A percentile compares a stretch with the other conserved stretches of the same genome.
phyloP scores from a whole-genome alignment of 305 asterid species.

The Fraxinus ornus region DNA sequence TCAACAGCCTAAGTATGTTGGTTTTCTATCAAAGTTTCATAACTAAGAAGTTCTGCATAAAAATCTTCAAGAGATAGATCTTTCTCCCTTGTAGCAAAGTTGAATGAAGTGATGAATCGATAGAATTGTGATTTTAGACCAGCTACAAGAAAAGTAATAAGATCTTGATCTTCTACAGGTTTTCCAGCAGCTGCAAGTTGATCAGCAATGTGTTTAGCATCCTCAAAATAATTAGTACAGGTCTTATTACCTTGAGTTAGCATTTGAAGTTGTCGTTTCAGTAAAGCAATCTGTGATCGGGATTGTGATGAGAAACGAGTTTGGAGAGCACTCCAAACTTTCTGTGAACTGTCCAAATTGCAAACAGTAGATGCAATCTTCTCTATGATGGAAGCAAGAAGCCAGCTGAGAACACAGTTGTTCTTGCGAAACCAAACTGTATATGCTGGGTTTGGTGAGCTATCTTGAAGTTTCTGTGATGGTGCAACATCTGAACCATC shows the following conservation, averaged over 20 bases:
- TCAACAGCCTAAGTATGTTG: neutral
- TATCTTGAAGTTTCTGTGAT: neutral
- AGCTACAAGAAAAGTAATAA: neutral
- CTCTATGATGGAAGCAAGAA: neutral
- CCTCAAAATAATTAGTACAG: neutral
- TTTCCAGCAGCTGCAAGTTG: neutral
- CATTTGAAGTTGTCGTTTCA: neutral
- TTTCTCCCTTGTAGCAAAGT: neutral
- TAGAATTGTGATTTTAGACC: neutral
- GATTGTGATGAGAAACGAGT: neutral
- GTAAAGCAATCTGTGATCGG: neutral
- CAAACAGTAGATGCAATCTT: neutral
- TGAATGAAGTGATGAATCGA: neutral
- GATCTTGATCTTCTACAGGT: neutral
- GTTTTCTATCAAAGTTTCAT: neutral
- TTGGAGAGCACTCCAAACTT: neutral
- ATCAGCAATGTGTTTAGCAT: neutral
- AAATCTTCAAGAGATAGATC: neutral
- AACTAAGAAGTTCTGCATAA: neutral
- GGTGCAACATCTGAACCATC: neutral
- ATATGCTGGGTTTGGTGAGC: neutral
- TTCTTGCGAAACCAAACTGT: neutral
- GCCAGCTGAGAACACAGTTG: neutral
- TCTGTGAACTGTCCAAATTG: neutral
- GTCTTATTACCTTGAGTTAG: neutral